phyloP scores from a whole-genome alignment of 2,329 filamentous ascomycete species.

The Cladosporium austrohemisphaericum region DNA sequence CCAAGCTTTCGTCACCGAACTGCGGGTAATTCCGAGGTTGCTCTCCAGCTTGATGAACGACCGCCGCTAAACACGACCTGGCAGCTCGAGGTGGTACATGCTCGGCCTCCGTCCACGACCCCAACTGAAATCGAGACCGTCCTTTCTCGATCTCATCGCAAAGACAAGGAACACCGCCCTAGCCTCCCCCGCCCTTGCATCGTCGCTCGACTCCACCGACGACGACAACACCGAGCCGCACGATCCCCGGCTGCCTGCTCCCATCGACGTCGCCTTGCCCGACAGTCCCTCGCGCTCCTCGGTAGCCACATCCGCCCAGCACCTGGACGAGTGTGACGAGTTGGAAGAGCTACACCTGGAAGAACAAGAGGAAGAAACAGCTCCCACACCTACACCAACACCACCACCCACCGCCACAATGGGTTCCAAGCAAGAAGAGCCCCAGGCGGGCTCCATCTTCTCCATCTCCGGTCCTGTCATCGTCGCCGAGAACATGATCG shows the following conservation, averaged over 20 bases:
- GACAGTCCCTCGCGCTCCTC: constrained; percentile 18
- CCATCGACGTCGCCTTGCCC: constrained; percentile 15
- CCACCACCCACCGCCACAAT: constrained; percentile 27
- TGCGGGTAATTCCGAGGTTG: no score
- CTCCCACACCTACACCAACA: constrained; percentile 16
- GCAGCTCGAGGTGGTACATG: constrained; percentile 26
- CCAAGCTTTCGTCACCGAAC: no score
- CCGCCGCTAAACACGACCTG: constrained; percentile 8
- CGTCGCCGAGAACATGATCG: constrained; percentile 96
- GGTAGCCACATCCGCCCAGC: not conserved
- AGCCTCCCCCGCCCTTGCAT: not conserved
- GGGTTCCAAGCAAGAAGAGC: constrained; percentile 47
- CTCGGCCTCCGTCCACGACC: constrained; percentile 57
- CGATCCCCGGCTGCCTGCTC: constrained; percentile 9
- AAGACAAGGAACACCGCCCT: constrained; percentile 32
- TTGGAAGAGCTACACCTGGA: constrained; percentile 1
- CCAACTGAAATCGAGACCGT: constrained; percentile 57
- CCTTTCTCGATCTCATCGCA: constrained; percentile 59
- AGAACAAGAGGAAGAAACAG: constrained; percentile 7
- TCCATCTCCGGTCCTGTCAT: constrained; percentile 84
- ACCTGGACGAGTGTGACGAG: constrained; percentile 17
- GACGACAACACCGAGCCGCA: constrained; percentile 16
- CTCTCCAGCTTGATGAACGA: not conserved
- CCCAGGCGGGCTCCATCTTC: constrained; percentile 63
- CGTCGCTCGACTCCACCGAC: constrained; percentile 9